Base-by-base conservation (phyloP, 192 early-diverging fungal species). In the Funneliformis geosporum region DNA sequence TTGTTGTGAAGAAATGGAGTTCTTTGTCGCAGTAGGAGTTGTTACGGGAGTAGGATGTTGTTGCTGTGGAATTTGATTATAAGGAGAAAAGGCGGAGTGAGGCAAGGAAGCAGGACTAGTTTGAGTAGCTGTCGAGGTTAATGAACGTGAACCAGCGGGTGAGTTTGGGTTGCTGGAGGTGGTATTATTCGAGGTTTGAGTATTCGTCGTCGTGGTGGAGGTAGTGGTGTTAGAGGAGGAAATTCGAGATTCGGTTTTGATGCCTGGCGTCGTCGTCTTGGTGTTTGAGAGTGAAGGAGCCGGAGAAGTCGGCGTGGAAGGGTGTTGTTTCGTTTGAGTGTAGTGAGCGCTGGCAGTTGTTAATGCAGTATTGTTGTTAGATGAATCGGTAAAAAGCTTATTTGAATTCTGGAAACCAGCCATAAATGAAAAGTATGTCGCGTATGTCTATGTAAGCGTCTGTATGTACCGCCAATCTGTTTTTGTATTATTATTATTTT, bases 391-490 rank as follows among this genome's bases (percentile, higher is more conserved):
- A 28, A 28, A 76, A 67, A 55, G 44, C 61, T 67, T 78, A 65
- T 38, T 65, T 78, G 76, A 78, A 78, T 67, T 78, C 64, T 78
- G 76, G 64, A 67, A 76, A 60, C 75, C 76, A 47, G 76, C 64
- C 76, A 78, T 67, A 67, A 78, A 67, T 64, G 25, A 68, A 60
- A 77, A 67, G 40, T 23, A 14, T 42, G 28, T 44, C 47, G 28
- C 59, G 76, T 40, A 67, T 64, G 38, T 47, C 25, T 67, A 65
- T 78, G 27, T 65, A 78, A 44, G 64, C 64, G n/a, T 61, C 28
- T 67, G 38, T 75, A 75, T 75, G 73, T 78, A 68, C 76, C 76
- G 75, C 75, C 75, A 76, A 76, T 64, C 60, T 76, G 75, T 44
- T 43, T 23, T 76, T 28, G n/a, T 61, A 55, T 66, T 5, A 27